phyloP scores from a whole-genome alignment of 169 alveolate genomes.

The Cryptosporidium tyzzeri region DNA sequence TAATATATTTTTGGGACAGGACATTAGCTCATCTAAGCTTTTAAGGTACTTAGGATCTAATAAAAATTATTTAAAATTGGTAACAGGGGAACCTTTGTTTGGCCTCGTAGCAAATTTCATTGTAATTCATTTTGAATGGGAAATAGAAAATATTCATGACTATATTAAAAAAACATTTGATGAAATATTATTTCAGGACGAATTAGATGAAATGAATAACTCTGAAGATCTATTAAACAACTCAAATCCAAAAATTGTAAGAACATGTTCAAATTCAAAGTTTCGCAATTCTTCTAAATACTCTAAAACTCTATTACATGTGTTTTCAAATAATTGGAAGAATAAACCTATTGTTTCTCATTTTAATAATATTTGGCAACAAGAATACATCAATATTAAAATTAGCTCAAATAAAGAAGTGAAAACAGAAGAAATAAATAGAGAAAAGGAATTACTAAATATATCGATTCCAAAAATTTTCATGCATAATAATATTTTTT shows the following conservation, averaged over 20 bases:
- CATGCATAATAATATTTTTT: background rate
- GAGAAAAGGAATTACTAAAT: background rate
- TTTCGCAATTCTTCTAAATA: background rate
- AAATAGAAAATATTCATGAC: constrained; percentile 24
- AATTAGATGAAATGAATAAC: constrained; percentile 10
- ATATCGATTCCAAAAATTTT: constrained; percentile 2
- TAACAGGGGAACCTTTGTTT: constrained; percentile 51
- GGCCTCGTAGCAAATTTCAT: constrained; percentile 30
- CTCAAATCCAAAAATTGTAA: background rate
- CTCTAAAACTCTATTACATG: constrained; percentile 25
- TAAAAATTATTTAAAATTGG: background rate
- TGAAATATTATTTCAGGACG: constrained; percentile 17
- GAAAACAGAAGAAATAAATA: background rate
- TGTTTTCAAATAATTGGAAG: constrained; percentile 53
- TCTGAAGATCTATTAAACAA: background rate
- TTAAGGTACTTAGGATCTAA: background rate
- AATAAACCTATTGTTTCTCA: constrained; percentile 25
- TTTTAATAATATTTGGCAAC: constrained; percentile 56
- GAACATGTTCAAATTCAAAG: background rate
- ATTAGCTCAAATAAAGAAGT: background rate
- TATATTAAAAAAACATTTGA: constrained; percentile 33
- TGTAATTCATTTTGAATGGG: constrained; percentile 25
- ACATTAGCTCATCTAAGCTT: background rate
- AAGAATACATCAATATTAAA: background rate
- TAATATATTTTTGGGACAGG: constrained; percentile 50